Percentiles rank a stretch among this genome's conserved stretches.
These are phyloP conservation scores for Scheffersomyces quercinus DNA, from an alignment of 1,139 yeast species.

Conservation along the genomic window DNA sequence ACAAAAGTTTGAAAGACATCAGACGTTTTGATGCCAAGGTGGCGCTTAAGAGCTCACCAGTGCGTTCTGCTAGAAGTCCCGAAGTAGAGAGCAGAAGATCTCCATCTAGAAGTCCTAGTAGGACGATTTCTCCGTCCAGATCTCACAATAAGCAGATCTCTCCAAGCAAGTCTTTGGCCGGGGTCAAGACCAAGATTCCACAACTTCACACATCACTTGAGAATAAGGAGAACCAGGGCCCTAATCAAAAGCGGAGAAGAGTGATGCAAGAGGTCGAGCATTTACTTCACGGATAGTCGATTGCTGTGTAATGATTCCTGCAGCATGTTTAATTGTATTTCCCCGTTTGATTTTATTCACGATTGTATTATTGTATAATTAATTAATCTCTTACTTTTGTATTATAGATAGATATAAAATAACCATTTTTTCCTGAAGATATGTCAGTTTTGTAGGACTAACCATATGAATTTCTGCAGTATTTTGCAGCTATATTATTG, in stretches of 20 bases:
- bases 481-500: too few relatives aligned
- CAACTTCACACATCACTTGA: constrained; percentile 7
- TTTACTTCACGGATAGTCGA: not conserved
- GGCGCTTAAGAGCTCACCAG: constrained; percentile 11
- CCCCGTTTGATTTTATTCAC: too few relatives aligned
- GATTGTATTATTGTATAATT: too few relatives aligned
- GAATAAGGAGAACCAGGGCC: constrained; percentile 13
- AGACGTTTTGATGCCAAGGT: constrained; percentile 11
- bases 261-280: constrained; percentile 3
- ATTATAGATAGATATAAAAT: too few relatives aligned
- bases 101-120: constrained; percentile 1
- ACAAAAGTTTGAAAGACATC: constrained; percentile 11
- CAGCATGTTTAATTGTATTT: too few relatives aligned
- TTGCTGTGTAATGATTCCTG: too few relatives aligned
- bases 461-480: too few relatives aligned
- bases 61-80: constrained; percentile 1
- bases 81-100: not conserved
- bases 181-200: constrained; percentile 8
- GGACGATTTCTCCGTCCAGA: constrained; percentile 3
- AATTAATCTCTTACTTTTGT: too few relatives aligned
- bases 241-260: constrained; percentile 10
- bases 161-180: constrained; percentile 3
- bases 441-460: too few relatives aligned
- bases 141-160: constrained; percentile 1
- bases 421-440: too few relatives aligned